phyloP scores from a whole-genome alignment of 257 asterid genomes.

The Solanum bukasovii region DNA sequence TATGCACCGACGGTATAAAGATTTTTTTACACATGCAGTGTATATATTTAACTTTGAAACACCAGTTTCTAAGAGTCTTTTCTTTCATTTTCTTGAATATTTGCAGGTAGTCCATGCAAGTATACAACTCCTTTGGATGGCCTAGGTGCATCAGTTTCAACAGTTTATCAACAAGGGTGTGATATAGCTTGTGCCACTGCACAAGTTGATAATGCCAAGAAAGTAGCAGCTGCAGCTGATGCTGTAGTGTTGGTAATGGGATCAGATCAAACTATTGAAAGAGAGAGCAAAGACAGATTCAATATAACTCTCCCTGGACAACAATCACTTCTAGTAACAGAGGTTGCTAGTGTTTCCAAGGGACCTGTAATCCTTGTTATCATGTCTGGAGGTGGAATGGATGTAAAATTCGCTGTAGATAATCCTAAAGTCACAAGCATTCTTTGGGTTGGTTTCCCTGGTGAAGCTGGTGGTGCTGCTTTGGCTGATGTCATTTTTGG shows the following conservation, averaged over 20 bases:
- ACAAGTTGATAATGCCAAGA: constrained; percentile 45
- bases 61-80: not conserved
- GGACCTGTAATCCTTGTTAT: constrained; percentile 85
- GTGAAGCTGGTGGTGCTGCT: constrained; percentile 93
- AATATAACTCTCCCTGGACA: constrained; percentile 83
- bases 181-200: constrained; percentile 40
- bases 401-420: constrained; percentile 62
- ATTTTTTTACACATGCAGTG: not conserved
- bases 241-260: constrained; percentile 82
- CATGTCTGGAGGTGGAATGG: constrained; percentile 91
- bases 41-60: not conserved
- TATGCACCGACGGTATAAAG: not conserved
- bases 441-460: constrained; percentile 90
- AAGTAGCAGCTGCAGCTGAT: constrained; percentile 51
- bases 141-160: constrained; percentile 35
- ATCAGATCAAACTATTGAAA: constrained; percentile 59
- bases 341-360: constrained; percentile 55
- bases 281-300: constrained; percentile 48
- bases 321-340: constrained; percentile 43
- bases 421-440: constrained; percentile 64
- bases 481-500: constrained; percentile 69
- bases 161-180: constrained; percentile 56
- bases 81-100: not conserved
- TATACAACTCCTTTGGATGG: constrained; percentile 64
- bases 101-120: constrained; percentile 63